These are phyloP conservation scores for Solanum clarkiae DNA, from an alignment of 257 asterid genomes.

Conservation along the genomic window DNA sequence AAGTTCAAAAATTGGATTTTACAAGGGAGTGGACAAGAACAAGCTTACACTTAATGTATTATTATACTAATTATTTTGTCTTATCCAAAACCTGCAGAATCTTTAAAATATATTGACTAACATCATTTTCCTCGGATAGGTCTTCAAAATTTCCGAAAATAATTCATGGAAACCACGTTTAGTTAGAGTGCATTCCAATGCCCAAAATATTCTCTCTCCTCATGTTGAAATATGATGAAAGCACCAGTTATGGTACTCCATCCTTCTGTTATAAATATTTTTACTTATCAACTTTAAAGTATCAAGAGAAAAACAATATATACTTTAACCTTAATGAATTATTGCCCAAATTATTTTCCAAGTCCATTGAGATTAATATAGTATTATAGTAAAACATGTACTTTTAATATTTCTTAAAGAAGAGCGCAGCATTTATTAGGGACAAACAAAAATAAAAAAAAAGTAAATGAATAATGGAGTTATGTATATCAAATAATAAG, in stretches of 20 bases:
- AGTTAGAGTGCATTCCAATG: background rate
- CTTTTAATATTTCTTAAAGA: background rate
- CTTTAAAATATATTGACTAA: background rate
- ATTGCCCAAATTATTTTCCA: background rate
- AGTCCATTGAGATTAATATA: background rate
- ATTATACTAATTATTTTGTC: background rate
- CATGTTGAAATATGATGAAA: background rate
- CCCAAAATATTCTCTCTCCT: background rate
- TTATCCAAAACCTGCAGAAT: background rate
- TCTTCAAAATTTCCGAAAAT: background rate
- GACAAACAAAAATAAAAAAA: background rate
- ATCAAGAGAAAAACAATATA: background rate
- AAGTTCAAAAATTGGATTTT: background rate
- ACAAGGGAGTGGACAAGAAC: background rate
- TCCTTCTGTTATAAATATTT: background rate
- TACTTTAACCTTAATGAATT: background rate
- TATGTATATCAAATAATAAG: background rate
- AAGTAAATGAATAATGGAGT: background rate
- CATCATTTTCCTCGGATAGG: background rate
- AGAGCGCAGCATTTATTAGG: background rate
- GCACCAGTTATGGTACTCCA: background rate
- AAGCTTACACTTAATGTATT: background rate
- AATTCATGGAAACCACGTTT: background rate
- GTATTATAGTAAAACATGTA: background rate
- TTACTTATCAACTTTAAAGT: background rate